phyloP scores from a whole-genome alignment of 2,329 filamentous ascomycete genomes.

The Huntiella omanensis region DNA sequence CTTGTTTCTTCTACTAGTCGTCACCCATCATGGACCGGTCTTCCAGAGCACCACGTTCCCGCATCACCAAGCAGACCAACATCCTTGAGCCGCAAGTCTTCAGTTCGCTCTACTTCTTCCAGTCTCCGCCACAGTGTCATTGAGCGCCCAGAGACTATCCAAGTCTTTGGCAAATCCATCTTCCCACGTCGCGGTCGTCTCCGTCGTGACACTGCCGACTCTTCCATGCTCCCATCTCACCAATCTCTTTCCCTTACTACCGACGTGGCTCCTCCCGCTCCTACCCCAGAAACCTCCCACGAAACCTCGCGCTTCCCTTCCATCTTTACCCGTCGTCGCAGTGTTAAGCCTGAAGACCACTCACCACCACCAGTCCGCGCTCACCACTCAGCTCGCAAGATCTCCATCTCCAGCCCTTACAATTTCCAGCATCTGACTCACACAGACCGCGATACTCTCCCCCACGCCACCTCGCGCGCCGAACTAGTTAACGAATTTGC shows the following conservation, averaged over 20 bases:
- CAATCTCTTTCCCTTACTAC: slow-evolving; percentile 1
- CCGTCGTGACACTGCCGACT: slow-evolving; percentile 29
- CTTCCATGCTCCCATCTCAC: slow-evolving; percentile 2
- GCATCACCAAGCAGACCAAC: slow-evolving; percentile 20
- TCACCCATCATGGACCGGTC: slow-evolving; percentile 5
- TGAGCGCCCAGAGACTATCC: slow-evolving; percentile 39
- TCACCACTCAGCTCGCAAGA: slow-evolving; percentile 12
- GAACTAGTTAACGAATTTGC: slow-evolving; percentile 25
- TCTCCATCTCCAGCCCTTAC: slow-evolving; percentile 43
- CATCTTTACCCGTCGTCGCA: slow-evolving; percentile 29
- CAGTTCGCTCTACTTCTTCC: slow-evolving; percentile 34
- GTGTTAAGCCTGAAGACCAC: slow-evolving; percentile 7
- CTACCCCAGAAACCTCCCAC: background rate
- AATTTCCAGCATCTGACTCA: slow-evolving; percentile 49
- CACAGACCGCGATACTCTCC: slow-evolving; percentile 30
- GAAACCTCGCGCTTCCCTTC: slow-evolving; percentile 20
- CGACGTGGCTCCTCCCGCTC: background rate
- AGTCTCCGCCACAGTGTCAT: slow-evolving; percentile 26
- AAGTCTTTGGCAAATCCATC: slow-evolving; percentile 39
- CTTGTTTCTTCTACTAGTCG: slow-evolving; percentile 14
- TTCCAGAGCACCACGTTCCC: slow-evolving; percentile 22
- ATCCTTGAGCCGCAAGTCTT: slow-evolving; percentile 38
- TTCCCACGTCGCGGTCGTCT: slow-evolving; percentile 34
- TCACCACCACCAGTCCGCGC: slow-evolving; percentile 11
- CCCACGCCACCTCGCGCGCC: slow-evolving; percentile 22